Conservation (phyloP, 2,329 filamentous ascomycete species). For the Fusarium camptoceras region DNA sequence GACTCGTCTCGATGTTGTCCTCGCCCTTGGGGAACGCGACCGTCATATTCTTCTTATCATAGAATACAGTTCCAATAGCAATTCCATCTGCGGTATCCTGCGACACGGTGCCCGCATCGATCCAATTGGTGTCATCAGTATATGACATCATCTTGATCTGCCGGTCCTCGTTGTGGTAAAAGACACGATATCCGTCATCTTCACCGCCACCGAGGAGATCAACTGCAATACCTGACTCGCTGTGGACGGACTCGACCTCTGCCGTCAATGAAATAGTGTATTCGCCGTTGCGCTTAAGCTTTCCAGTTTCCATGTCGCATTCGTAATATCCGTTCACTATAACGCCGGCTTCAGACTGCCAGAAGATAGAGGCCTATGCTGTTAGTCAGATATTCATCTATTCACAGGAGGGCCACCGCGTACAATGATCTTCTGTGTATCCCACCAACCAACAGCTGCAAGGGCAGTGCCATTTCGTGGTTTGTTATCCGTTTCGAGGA, state of each 20-base stretch:
- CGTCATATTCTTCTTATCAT: not conserved
- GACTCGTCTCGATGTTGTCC: not conserved
- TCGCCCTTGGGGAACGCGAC: not conserved
- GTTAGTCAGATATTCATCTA: no score
- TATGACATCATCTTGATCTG: not conserved
- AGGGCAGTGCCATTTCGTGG: not conserved
- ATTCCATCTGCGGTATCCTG: not conserved
- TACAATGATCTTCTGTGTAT: not conserved
- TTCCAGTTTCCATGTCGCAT: not conserved
- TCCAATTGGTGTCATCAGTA: not conserved
- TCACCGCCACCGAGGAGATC: not conserved
- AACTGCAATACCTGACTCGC: not conserved
- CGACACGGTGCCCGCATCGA: not conserved
- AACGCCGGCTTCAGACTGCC: not conserved
- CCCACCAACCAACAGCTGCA: not conserved
- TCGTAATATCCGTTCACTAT: not conserved
- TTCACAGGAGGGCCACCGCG: no score
- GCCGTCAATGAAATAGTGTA: not conserved
- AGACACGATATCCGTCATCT: not conserved
- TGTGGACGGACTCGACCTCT: not conserved
- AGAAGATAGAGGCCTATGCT: not conserved
- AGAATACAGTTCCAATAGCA: not conserved
- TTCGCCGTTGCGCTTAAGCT: not conserved
- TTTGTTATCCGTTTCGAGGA: not conserved
- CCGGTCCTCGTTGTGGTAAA: not conserved